Evolutionary conservation across 352 stramenopile genomes (phyloP), one percentile per base, ranked within the genome.

Genomic region (Phytophthora nicotianae): DNA sequence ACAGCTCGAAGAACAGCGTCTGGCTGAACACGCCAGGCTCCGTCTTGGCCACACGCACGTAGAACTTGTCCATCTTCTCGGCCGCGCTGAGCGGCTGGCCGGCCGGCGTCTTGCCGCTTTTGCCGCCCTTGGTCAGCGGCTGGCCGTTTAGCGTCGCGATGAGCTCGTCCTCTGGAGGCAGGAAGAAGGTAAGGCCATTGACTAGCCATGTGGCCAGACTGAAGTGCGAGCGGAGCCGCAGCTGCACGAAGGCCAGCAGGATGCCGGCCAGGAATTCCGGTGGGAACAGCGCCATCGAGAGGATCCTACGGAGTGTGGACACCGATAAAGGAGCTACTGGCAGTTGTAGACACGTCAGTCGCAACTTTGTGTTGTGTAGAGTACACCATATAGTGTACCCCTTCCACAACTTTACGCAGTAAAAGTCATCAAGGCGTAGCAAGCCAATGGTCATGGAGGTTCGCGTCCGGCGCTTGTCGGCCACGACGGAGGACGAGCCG

Each of bases 1-100:
- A 91, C 21, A 93, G 70, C 66, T 93, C 84, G 56, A 80, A 91
- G 71, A 91, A 93, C 29, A 93, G 64, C 60, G 80, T 90, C 57
- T 93, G 82, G 46, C 68, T 65, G 57, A 93, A 88, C 6, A 88
- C 67, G 27, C 79, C 79, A 9, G 67, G 64, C 64, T 89, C 77
- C 0, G 83, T 93, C 68, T 81, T 81, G 52, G 81, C 79, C 40
- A 84, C 74, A 14, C 83, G 83, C 29, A 93, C 68, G 68, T 88
- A 90, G 58, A 93, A 90, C 42, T 70, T 61, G 52, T 87, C 67
- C 72, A 93, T 77, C 60, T 90, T 90, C 13, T 90, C 77, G 20
- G 83, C 68, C 1, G 77, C 51, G 32, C 79, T 82, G 10, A 91
- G 71, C 35, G 79, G 79, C 26, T 69, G 52, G 16, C 35, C 54